A percentile compares a stretch with the other conserved stretches of the same genome.
These are phyloP conservation scores for Pythium myriotylum DNA, from an alignment of 352 stramenopile genomes.

Conservation along the genomic window DNA sequence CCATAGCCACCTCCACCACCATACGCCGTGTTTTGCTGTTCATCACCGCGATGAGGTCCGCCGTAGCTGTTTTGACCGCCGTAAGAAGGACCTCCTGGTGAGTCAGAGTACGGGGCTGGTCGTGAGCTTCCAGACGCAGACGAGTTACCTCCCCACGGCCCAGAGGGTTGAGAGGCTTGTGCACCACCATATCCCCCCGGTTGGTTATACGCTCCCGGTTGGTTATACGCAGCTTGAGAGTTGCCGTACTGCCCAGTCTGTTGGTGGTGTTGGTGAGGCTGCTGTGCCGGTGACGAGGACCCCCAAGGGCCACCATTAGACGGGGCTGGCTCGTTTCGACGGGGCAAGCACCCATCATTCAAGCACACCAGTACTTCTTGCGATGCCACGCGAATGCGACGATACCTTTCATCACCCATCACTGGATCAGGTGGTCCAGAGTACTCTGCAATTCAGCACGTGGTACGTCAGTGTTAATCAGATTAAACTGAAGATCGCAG, in stretches of 20 bases:
- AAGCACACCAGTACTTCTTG: constrained; percentile 83
- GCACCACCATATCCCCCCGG: constrained; percentile 16
- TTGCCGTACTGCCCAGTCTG: constrained; percentile 9
- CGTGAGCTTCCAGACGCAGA: constrained; percentile 26
- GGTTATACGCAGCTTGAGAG: constrained; percentile 21
- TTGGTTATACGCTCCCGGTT: constrained; percentile 24
- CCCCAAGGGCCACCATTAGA: constrained; percentile 19
- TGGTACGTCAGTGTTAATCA: constrained; percentile 6
- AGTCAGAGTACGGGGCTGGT: constrained; percentile 69
- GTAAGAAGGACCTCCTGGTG: constrained; percentile 29
- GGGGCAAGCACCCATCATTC: constrained; percentile 67
- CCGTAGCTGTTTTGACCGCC: constrained; percentile 27
- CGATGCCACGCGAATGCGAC: constrained; percentile 76
- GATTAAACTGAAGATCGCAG: constrained; percentile 2
- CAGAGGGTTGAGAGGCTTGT: constrained; percentile 2
- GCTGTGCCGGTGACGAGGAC: not conserved
- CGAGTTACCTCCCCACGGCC: constrained; percentile 46
- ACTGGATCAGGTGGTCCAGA: constrained; percentile 73
- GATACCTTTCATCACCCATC: constrained; percentile 83
- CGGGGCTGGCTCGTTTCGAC: constrained; percentile 41
- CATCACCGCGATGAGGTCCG: constrained; percentile 32
- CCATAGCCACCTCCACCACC: constrained; percentile 28
- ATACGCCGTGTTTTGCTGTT: constrained; percentile 30
- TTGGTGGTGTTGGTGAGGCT: constrained; percentile 16
- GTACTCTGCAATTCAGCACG: constrained; percentile 49